Conservation (phyloP, 257 asterid species). For the Striga asiatica region DNA sequence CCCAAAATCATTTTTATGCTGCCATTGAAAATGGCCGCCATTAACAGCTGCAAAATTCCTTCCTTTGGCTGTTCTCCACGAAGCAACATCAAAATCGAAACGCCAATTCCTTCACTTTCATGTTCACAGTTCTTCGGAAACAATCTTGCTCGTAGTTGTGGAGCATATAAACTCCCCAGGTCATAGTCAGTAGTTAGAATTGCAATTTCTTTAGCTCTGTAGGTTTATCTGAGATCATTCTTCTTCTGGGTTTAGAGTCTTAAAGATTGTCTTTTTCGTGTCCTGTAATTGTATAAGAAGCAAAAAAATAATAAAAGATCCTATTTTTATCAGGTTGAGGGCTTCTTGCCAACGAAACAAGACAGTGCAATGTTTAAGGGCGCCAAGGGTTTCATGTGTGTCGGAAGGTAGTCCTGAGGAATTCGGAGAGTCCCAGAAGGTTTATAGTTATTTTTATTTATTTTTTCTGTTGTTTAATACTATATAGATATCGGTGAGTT, state of each 20-base stretch:
- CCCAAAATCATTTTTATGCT: no score
- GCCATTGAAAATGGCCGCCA: conserved; percentile 22
- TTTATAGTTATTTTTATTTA: conserved; percentile 5
- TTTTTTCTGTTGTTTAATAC: conserved; percentile 2
- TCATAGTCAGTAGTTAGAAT: conserved; percentile 1
- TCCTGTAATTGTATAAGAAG: no score
- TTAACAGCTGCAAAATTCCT: conserved; percentile 16
- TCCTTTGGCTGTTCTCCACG: conserved; percentile 4
- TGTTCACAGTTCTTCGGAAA: conserved; percentile 14
- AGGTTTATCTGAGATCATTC: not conserved
- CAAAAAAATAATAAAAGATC: not conserved
- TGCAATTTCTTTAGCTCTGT: not conserved
- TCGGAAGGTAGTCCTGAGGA: conserved; percentile 32
- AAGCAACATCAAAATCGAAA: conserved; percentile 11
- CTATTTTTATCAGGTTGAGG: conserved; percentile 32
- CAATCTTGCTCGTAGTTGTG: conserved; percentile 12
- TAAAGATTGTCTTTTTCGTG: not conserved
- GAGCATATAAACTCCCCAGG: conserved; percentile 24
- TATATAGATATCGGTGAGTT: not conserved
- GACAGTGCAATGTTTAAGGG: conserved; percentile 18
- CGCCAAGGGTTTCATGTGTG: conserved; percentile 36
- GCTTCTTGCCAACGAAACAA: conserved; percentile 22
- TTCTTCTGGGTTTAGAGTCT: conserved; percentile 8
- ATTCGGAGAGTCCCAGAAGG: conserved; percentile 32
- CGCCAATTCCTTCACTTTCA: conserved; percentile 17